phyloP scores from a whole-genome alignment of 306 rosid species.

The Vachellia collinsii region DNA sequence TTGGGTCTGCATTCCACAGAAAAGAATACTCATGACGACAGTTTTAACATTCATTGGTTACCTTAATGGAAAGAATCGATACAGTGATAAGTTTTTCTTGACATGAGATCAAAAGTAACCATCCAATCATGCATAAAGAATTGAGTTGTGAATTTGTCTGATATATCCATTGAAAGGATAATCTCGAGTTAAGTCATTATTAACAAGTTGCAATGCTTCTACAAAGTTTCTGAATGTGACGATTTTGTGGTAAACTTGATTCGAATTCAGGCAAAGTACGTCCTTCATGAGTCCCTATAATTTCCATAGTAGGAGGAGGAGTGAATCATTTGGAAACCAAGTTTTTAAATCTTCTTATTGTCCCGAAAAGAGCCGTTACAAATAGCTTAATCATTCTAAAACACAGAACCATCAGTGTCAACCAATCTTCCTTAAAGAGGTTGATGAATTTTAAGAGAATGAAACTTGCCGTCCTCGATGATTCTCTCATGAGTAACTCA shows the following conservation, averaged over 20 bases:
- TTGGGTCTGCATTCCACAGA: too few species aligned
- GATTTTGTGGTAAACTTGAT: not conserved
- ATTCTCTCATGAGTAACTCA: too few species aligned
- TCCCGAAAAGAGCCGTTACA: too few species aligned
- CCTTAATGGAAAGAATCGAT: not conserved
- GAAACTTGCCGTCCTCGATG: not conserved
- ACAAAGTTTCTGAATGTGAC: not conserved
- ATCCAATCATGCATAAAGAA: too few species aligned
- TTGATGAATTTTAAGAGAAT: too few species aligned
- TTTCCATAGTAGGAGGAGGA: not conserved
- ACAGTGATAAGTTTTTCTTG: too few species aligned
- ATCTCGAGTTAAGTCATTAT: not conserved
- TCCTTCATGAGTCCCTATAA: not conserved
- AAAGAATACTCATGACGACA: too few species aligned
- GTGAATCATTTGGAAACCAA: not conserved
- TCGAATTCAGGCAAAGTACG: not conserved
- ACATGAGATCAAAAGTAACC: not conserved
- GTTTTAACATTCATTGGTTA: too few species aligned
- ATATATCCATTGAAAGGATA: not conserved
- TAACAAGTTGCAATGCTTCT: too few species aligned
- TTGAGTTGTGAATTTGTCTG: not conserved
- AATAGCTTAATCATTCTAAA: too few species aligned
- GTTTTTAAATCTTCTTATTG: not conserved
- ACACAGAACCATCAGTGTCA: too few species aligned
- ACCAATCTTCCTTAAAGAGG: too few species aligned